A percentile compares a stretch with the other conserved stretches of the same genome.
Conservation (phyloP, 768 basidiomycete genomes). For the Chalciporus piperatus region DNA sequence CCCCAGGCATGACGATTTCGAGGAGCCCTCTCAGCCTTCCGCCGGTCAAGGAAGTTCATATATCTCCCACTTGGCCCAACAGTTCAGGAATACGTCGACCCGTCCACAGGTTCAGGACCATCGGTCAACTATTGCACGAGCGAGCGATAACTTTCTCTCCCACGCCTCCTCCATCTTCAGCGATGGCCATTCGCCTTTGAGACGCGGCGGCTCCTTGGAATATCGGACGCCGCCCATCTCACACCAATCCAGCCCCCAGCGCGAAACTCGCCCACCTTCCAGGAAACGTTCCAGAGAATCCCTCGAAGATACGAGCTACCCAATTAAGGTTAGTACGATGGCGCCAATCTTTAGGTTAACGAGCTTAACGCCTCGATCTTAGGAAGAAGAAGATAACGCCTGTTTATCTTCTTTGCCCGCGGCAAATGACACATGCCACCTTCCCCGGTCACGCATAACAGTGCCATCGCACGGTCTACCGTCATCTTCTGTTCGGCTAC, state of each 20-base stretch:
- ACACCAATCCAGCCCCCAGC: conserved; percentile 17
- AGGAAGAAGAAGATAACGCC: conserved; percentile 26
- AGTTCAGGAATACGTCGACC: conserved; percentile 14
- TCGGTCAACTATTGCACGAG: conserved; percentile 31
- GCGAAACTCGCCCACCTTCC: conserved; percentile 21
- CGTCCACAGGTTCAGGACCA: conserved; percentile 30
- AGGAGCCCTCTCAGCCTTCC: conserved; percentile 7
- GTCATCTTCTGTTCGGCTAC: conserved; percentile 12
- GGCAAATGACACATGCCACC: conserved; percentile 22
- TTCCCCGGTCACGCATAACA: conserved; percentile 23
- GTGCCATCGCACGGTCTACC: conserved; percentile 22
- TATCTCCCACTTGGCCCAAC: conserved; percentile 23
- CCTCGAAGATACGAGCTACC: conserved; percentile 26
- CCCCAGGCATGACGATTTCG: conserved; percentile 18
- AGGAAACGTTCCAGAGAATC: conserved; percentile 34
- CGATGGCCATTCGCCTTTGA: conserved; percentile 19
- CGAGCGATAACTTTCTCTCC: conserved; percentile 32
- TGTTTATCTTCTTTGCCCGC: conserved; percentile 18
- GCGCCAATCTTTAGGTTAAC: conserved; percentile 29
- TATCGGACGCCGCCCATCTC: conserved; percentile 11
- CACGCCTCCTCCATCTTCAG: conserved; percentile 31
- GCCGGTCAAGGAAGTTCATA: conserved; percentile 19
- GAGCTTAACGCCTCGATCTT: conserved; percentile 23
- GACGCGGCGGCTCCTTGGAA: conserved; percentile 17
- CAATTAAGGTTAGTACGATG: conserved; percentile 29